phyloP scores from a whole-genome alignment of 176 grass and related monocot genomes.

The Paspalum vaginatum region DNA sequence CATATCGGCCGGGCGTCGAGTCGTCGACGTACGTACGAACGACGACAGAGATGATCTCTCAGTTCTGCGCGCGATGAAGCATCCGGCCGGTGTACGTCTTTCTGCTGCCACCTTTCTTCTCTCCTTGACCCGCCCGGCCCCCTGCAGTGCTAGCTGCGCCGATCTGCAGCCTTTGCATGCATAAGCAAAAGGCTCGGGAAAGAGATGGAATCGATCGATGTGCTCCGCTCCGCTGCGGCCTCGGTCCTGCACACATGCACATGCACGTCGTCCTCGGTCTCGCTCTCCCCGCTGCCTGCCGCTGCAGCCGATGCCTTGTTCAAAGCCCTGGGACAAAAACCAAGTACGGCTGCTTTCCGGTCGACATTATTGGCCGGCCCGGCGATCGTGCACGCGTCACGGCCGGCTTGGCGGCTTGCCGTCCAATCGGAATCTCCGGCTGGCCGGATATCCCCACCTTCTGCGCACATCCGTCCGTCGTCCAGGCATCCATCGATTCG shows the following conservation, averaged over 20 bases:
- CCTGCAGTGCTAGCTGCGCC: background rate
- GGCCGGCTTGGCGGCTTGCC: conserved; percentile 14
- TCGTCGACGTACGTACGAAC: background rate
- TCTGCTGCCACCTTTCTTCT: background rate
- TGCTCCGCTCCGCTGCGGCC: too few species aligned
- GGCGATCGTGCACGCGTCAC: background rate
- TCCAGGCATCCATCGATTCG: background rate
- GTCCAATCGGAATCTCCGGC: conserved; percentile 18
- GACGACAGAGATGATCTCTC: too few species aligned
- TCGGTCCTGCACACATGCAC: background rate
- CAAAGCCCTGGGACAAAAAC: conserved; percentile 47
- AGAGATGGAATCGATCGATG: background rate
- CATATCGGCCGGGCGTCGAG: background rate
- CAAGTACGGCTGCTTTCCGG: background rate
- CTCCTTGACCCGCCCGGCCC: background rate
- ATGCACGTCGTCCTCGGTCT: background rate
- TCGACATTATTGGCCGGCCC: conserved; percentile 15
- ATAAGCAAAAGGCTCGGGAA: conserved; percentile 38
- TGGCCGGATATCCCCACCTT: background rate
- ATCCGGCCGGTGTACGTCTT: background rate
- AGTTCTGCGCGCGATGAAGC: background rate
- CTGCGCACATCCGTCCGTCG: background rate
- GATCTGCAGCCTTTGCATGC: conserved; percentile 40
- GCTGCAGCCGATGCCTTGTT: conserved; percentile 15
- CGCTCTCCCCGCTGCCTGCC: background rate